Conservation (phyloP, 768 basidiomycete species). For the Phlebiopsis flavidoalba region DNA sequence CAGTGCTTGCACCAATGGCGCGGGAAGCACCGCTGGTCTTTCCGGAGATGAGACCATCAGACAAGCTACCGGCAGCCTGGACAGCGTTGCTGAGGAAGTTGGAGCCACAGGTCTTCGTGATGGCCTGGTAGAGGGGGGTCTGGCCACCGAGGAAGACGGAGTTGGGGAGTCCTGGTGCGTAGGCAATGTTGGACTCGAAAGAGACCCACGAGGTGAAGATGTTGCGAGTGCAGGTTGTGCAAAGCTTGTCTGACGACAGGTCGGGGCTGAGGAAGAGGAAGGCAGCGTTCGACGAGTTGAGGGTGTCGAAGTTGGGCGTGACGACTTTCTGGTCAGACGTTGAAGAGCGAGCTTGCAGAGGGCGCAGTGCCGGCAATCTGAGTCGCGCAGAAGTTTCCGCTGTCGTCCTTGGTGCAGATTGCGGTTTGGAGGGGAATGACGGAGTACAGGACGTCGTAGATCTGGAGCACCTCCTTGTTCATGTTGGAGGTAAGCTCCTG, state of each 20-base stretch:
- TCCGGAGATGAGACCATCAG: conserved; percentile 27
- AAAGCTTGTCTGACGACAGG: conserved; percentile 50
- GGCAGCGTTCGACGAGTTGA: conserved; percentile 54
- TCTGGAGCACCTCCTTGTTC: conserved; percentile 44
- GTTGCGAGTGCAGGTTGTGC: conserved; percentile 77
- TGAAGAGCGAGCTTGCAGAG: conserved; percentile 12
- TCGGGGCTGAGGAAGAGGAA: conserved; percentile 73
- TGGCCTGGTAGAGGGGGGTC: conserved; percentile 53
- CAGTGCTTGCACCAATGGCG: conserved; percentile 21
- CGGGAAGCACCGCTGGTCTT: conserved; percentile 25
- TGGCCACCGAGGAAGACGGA: conserved; percentile 68
- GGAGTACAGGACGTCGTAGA: conserved; percentile 81
- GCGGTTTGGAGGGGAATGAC: conserved; percentile 60
- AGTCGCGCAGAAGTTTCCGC: conserved; percentile 63
- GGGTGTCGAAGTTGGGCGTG: conserved; percentile 52
- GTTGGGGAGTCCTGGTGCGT: conserved; percentile 65
- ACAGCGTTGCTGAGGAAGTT: conserved; percentile 67
- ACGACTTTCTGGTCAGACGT: conserved; percentile 29
- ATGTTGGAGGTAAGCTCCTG: conserved; percentile 57
- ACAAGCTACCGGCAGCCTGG: conserved; percentile 61
- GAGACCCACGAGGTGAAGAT: conserved; percentile 72
- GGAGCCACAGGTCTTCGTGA: conserved; percentile 60
- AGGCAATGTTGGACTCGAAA: conserved; percentile 68
- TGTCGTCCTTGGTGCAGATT: conserved; percentile 73
- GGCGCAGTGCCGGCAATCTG: conserved; percentile 32